Percentiles rank a stretch among this genome's conserved stretches.
phyloP scores from a whole-genome alignment of 2,329 filamentous ascomycete species.

The Fusarium avenaceum region DNA sequence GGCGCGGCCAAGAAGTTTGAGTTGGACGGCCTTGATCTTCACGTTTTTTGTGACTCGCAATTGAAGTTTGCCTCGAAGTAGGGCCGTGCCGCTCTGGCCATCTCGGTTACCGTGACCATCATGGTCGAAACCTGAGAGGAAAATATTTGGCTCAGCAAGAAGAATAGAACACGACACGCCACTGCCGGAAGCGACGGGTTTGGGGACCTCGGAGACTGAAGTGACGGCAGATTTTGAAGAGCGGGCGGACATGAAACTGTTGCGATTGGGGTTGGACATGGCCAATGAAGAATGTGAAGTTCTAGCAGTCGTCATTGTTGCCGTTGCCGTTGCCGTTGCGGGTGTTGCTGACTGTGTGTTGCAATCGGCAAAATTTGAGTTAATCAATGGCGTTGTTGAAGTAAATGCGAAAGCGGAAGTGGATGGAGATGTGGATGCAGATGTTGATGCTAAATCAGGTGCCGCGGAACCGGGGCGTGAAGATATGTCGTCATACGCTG shows the following conservation, averaged over 20 bases:
- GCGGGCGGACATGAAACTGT: conserved; percentile 65
- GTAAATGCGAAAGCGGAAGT: conserved; percentile 9
- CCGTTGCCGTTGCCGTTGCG: background rate
- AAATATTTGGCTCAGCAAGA: conserved; percentile 84
- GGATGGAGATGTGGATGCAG: conserved; percentile 38
- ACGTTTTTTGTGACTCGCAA: conserved; percentile 87
- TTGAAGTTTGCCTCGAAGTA: conserved; percentile 86
- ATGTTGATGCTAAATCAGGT: conserved; percentile 46
- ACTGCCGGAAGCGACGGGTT: conserved; percentile 83
- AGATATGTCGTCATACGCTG: conserved; percentile 52
- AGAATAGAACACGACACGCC: conserved; percentile 80
- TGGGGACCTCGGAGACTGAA: conserved; percentile 70
- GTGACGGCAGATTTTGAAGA: conserved; percentile 65
- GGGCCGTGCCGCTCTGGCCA: conserved; percentile 78
- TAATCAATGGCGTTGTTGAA: conserved; percentile 34
- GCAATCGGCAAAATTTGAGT: conserved; percentile 36
- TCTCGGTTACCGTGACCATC: conserved; percentile 67
- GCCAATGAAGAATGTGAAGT: conserved; percentile 40
- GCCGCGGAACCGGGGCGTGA: conserved; percentile 39
- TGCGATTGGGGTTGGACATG: conserved; percentile 56
- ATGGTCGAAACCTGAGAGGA: conserved; percentile 83
- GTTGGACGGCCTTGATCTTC: conserved; percentile 91
- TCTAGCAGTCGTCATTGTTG: conserved; percentile 45
- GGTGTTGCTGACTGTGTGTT: conserved; percentile 25
- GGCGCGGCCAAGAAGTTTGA: conserved; percentile 87